phyloP scores from a whole-genome alignment of 768 basidiomycete genomes.

The Wakefieldia striispora region DNA sequence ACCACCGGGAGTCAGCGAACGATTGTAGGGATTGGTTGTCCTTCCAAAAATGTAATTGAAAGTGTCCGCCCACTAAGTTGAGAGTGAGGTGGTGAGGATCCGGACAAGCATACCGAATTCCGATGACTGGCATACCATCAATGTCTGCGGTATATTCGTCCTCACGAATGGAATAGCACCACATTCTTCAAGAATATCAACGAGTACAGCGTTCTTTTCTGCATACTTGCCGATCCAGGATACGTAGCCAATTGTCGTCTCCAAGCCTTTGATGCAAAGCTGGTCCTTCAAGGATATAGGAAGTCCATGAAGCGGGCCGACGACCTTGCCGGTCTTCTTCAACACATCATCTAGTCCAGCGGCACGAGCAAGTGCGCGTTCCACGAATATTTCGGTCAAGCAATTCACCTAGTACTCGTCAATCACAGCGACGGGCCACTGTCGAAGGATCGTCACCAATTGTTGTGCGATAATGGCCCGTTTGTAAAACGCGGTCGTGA shows the following conservation, averaged over 20 bases:
- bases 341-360: constrained; percentile 63
- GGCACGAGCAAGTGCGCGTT: constrained; percentile 64
- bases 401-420: constrained; percentile 60
- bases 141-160: constrained; percentile 74
- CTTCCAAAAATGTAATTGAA: constrained; percentile 61
- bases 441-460: constrained; percentile 44
- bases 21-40: constrained; percentile 74
- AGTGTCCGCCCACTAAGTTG: constrained; percentile 67
- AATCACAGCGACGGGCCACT: not conserved
- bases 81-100: not conserved
- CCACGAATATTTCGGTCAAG: constrained; percentile 80
- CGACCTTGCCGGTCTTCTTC: constrained; percentile 55
- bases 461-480: constrained; percentile 80
- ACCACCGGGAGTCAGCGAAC: constrained; percentile 69
- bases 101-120: not conserved
- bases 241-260: constrained; percentile 74
- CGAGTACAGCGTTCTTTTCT: constrained; percentile 57
- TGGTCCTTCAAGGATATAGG: constrained; percentile 79
- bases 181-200: constrained; percentile 59
- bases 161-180: constrained; percentile 74
- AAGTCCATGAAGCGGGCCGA: constrained; percentile 75
- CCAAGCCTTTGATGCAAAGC: constrained; percentile 62
- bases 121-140: constrained; percentile 50
- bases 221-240: constrained; percentile 66
- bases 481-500: constrained; percentile 73